These are phyloP conservation scores for Apocynum venetum DNA, from an alignment of 257 asterid genomes.

Conservation along the genomic window DNA sequence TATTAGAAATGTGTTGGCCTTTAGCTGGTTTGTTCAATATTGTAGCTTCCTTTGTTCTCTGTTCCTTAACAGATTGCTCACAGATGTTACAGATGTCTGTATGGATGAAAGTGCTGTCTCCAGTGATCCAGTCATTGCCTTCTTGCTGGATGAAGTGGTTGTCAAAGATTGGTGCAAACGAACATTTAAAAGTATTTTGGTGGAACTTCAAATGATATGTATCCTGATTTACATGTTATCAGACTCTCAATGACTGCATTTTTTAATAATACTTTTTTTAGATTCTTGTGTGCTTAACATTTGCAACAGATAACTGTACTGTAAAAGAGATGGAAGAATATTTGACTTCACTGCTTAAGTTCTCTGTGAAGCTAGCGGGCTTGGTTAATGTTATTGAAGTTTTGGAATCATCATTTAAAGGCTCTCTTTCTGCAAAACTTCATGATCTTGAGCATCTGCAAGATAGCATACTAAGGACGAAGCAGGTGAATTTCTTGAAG, in stretches of 20 bases:
- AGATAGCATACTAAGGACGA: conserved; percentile 73
- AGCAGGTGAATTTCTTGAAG: conserved; percentile 60
- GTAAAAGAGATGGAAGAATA: conserved; percentile 40
- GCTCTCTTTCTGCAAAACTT: conserved; percentile 62
- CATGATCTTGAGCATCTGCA: conserved; percentile 74
- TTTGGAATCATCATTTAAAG: conserved; percentile 81
- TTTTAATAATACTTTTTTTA: conserved; percentile 3
- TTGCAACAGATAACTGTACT: conserved; percentile 50
- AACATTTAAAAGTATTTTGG: conserved; percentile 48
- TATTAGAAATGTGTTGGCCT: background rate
- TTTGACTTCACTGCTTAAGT: conserved; percentile 53
- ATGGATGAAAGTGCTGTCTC: conserved; percentile 98
- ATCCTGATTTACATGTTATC: conserved; percentile 46
- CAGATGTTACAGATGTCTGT: conserved; percentile 94
- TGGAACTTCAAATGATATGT: conserved; percentile 65
- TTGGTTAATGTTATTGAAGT: conserved; percentile 70
- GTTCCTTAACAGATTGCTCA: conserved; percentile 50
- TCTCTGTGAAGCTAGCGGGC: conserved; percentile 70
- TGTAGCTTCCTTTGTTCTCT: conserved; percentile 13
- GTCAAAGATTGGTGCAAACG: conserved; percentile 95
- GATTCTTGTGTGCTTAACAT: conserved; percentile 48
- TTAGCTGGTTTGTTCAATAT: background rate
- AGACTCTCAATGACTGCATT: background rate
- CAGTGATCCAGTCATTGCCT: conserved; percentile 86
- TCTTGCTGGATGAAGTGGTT: conserved; percentile 95